Base-by-base conservation (phyloP, 257 asterid species). In the Hygrophila difformis region DNA sequence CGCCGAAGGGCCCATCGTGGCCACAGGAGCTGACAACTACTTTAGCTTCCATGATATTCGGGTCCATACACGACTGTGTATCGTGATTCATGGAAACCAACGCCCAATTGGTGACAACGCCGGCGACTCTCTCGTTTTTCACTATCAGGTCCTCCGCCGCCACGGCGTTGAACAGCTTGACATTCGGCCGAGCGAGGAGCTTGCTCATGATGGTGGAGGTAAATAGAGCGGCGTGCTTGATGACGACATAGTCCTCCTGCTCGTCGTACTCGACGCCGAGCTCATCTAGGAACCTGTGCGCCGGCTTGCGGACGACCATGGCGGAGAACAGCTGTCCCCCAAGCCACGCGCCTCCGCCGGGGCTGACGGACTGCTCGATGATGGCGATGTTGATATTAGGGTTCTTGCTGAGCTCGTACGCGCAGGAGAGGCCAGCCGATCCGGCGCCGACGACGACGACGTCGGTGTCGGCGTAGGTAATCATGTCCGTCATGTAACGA, bases 261-360 rank as follows among this genome's bases (percentile, higher is more conserved):
- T 83, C 97, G 47, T 87, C 96, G 45, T 86, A 82, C 47, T 68
- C 84, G 47, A 86, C 44, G 12, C 68, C 84, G 2, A 82, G 88
- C 69, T 86, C 94, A 41, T 86, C 91, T 13, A 86, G 62, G 84
- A 82, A 86, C 17, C 60, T 65, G 69, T 86, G 94, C 0, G 96
- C 94, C 0, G 96, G 94, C 36, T 82, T 86, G 1, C 96, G 74
- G n/a, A 86, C 93, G 24, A 86, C 69, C 96, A 86, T 82, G 55
- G 94, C 93, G n/a, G 94, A 86, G 64, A 86, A 86, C 11, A 86
- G 68, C 67, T 86, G 96, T n/a, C 96, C 93, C 0, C 96, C 96
- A 8, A 86, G 82, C 96, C 96, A 86, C 11, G 96, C 92, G 31
- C 94, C 94, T 1, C 94, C 96, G 12, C 96, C 94, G 13, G 96